Evolutionary conservation across 805 yeast genomes (phyloP).

Genomic region (Kluyveromyces starmeri): DNA sequence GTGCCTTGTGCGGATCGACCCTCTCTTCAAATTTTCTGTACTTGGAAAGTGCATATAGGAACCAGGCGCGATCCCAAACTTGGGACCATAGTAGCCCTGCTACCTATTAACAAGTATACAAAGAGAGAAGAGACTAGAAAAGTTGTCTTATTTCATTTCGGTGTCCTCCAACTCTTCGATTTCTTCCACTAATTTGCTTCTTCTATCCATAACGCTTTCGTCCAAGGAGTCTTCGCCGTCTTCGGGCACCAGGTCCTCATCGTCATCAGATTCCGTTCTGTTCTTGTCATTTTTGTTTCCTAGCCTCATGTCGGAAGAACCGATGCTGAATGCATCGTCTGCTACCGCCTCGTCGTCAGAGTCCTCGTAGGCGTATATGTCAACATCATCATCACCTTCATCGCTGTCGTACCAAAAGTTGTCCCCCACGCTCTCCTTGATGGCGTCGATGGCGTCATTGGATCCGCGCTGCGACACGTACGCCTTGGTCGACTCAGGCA

Average conservation of each 20-base stretch:
- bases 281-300: slow-evolving; percentile 25
- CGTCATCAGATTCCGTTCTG: slow-evolving; percentile 22
- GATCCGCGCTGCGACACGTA: slow-evolving; percentile 33
- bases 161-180: slow-evolving; percentile 5
- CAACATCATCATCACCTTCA: slow-evolving; percentile 57
- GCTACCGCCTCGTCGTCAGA: slow-evolving; percentile 29
- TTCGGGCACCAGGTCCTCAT: slow-evolving; percentile 18
- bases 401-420: slow-evolving; percentile 74
- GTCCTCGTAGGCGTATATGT: slow-evolving; percentile 41
- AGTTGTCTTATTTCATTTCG: slow-evolving; percentile 4
- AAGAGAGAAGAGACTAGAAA: not conserved
- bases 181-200: slow-evolving; percentile 7
- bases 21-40: too few species aligned
- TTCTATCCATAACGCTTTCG: slow-evolving; percentile 12
- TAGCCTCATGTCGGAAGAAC: slow-evolving; percentile 29
- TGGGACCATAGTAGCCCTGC: too few species aligned
- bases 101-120: too few species aligned
- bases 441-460: slow-evolving; percentile 23
- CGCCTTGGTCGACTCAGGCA: slow-evolving; percentile 61
- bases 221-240: slow-evolving; percentile 4
- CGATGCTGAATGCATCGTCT: slow-evolving; percentile 26
- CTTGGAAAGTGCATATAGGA: too few species aligned
- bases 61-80: too few species aligned
- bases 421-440: slow-evolving; percentile 43
- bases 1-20: too few species aligned